Base-by-base conservation (phyloP, 2,329 filamentous ascomycete species). In the Nemania sp. region DNA sequence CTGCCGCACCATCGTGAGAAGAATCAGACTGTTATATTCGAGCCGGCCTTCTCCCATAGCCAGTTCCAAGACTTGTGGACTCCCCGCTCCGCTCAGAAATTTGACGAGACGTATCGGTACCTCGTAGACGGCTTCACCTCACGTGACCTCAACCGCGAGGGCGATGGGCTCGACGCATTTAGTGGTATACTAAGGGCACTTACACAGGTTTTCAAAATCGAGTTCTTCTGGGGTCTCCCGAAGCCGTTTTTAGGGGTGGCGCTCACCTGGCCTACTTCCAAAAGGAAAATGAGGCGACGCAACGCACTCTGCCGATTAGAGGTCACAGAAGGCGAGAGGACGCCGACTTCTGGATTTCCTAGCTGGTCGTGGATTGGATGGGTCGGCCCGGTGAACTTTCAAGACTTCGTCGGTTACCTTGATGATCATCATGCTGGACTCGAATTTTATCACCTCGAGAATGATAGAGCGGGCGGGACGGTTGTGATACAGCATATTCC, bases 361-460 rank as follows among this genome's bases (percentile, higher is more conserved):
- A 37, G 34, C 15, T 37, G 34, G 34, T 37, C 34, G 17, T 37
- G 34, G 34, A 19, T 37, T 20, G 34, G 34, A 3, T 37, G 34
- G 34, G 34, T 37, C 17, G 41, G 41, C 28, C 28, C 17, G 4
- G 28, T 44, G 17, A 33, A 44, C 17, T 44, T 33, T 19, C 15
- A 31, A 12, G 41, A 44, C 5, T 11, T 44, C 3, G 31, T 44
- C 28, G 41, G 41, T 20, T 12, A 31, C 15, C 41, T 44, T 6
- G 41, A 44, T 33, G 28, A 19, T 11, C 26, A 44, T 22, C 41
- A 44, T 23, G 41, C 41, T 11, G 41, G 41, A n/a, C 41, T 44
- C 17, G 30, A 44, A 22, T 44, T 44, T 33, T 44, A 44, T 6
- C 24, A 33, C 28, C 5, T 44, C 15, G 41, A 33, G 15, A n/a